These are phyloP conservation scores for Xylaria sp. DNA, from an alignment of 2,329 filamentous ascomycete species.

Conservation along the genomic window DNA sequence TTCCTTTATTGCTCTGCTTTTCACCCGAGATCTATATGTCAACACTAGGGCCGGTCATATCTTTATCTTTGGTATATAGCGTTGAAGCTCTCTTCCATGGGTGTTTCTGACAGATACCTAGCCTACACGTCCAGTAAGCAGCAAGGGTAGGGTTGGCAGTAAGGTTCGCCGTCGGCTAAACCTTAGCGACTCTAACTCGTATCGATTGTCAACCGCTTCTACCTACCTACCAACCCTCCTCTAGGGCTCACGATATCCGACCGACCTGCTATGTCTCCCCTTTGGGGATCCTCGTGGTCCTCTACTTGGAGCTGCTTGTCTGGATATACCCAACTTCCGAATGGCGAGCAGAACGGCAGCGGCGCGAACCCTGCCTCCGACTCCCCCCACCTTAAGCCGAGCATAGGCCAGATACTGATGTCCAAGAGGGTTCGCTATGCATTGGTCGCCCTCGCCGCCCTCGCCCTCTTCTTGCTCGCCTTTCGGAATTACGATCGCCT, in stretches of 20 bases:
- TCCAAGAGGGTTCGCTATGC: slow-evolving; percentile 40
- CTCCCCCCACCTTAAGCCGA: slow-evolving; percentile 39
- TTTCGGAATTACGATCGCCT: slow-evolving; percentile 37
- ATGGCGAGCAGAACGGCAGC: slow-evolving; percentile 23
- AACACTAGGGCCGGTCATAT: too few relatives aligned
- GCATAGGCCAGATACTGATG: slow-evolving; percentile 39
- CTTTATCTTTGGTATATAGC: too few relatives aligned
- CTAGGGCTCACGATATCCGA: too few relatives aligned
- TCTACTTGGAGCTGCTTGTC: slow-evolving; percentile 33
- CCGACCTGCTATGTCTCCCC: slow-evolving; percentile 33
- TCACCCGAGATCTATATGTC: too few relatives aligned
- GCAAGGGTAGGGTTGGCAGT: too few relatives aligned
- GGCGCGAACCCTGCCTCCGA: slow-evolving; percentile 20
- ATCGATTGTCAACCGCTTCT: slow-evolving; percentile 2
- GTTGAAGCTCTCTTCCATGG: too few relatives aligned
- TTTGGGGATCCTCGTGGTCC: slow-evolving; percentile 36
- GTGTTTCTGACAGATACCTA: too few relatives aligned
- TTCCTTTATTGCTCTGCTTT: too few relatives aligned
- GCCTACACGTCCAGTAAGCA: too few relatives aligned
- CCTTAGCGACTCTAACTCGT: too few relatives aligned
- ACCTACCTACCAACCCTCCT: not conserved
- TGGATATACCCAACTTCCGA: slow-evolving; percentile 31
- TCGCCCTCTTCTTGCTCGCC: slow-evolving; percentile 34
- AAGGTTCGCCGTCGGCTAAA: too few relatives aligned
- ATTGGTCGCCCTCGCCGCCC: slow-evolving; percentile 26